Percentiles rank a stretch among this genome's conserved stretches.
Evolutionary conservation across 179 eudicot genomes (phyloP).

Genomic region (Heliamphora pulchella): DNA sequence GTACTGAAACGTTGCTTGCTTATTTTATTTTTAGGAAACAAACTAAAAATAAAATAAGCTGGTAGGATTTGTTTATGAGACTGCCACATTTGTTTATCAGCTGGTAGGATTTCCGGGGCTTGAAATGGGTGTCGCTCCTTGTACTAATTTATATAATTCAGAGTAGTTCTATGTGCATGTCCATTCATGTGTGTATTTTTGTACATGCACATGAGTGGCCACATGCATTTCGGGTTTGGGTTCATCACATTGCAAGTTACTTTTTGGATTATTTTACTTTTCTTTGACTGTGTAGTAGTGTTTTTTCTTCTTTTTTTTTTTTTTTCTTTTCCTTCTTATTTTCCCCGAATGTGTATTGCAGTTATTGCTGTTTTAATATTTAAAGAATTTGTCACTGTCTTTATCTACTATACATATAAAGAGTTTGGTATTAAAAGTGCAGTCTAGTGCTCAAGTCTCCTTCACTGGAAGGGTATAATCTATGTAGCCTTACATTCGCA

Average conservation of each 20-base stretch:
- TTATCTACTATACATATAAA: background rate
- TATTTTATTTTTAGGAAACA: too few species aligned
- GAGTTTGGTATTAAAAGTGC: background rate
- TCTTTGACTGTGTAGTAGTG: background rate
- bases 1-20: too few species aligned
- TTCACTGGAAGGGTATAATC: too few species aligned
- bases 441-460: too few species aligned
- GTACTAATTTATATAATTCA: too few species aligned
- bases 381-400: background rate
- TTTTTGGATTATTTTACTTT: background rate
- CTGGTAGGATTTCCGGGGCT: background rate
- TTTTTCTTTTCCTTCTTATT: too few species aligned
- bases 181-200: background rate
- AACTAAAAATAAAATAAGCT: too few species aligned
- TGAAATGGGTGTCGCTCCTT: too few species aligned
- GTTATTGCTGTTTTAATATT: background rate
- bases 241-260: background rate
- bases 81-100: background rate
- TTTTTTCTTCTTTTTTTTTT: too few species aligned
- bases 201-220: background rate
- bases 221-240: background rate
- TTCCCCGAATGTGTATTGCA: too few species aligned
- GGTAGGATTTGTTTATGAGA: background rate
- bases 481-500: too few species aligned
- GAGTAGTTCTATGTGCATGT: background rate